Conservation (phyloP, 2,329 filamentous ascomycete genomes). For the Fusarium sp. region DNA sequence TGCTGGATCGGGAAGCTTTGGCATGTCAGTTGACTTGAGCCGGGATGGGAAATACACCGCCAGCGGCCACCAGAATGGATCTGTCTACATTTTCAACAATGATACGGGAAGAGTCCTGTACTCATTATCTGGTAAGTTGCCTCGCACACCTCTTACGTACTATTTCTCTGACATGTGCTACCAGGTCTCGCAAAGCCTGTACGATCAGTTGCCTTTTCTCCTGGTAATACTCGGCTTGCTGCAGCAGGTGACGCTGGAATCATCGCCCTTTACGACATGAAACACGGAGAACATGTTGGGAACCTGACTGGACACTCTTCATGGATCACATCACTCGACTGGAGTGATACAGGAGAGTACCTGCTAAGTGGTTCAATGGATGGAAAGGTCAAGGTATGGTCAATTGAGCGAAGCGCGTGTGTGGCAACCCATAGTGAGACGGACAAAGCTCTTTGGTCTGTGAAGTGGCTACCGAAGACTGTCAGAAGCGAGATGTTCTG, state of each 20-base stretch:
- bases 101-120: slow-evolving; percentile 85
- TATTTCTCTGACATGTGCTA: slow-evolving; percentile 8
- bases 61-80: slow-evolving; percentile 91
- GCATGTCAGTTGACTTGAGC: slow-evolving; percentile 84
- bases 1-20: slow-evolving; percentile 83
- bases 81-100: slow-evolving; percentile 95
- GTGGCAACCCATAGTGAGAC: slow-evolving; percentile 95
- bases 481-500: slow-evolving; percentile 77
- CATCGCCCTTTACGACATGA: slow-evolving; percentile 91
- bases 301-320: slow-evolving; percentile 81
- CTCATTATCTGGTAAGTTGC: slow-evolving; percentile 76
- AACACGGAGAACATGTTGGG: slow-evolving; percentile 90
- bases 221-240: slow-evolving; percentile 82
- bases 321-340: slow-evolving; percentile 92
- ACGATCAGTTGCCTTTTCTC: slow-evolving; percentile 86
- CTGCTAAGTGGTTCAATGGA: slow-evolving; percentile 89
- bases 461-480: slow-evolving; percentile 83
- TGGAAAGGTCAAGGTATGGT: slow-evolving; percentile 97
- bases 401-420: slow-evolving; percentile 81
- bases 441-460: slow-evolving; percentile 83
- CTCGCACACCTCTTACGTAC: not conserved
- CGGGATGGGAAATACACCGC: slow-evolving; percentile 85
- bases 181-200: slow-evolving; percentile 86
- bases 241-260: slow-evolving; percentile 89
- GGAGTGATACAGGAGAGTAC: slow-evolving; percentile 93